Base-by-base conservation (phyloP, 208 protist genomes). In the Acanthamoeba lenticulata region DNA sequence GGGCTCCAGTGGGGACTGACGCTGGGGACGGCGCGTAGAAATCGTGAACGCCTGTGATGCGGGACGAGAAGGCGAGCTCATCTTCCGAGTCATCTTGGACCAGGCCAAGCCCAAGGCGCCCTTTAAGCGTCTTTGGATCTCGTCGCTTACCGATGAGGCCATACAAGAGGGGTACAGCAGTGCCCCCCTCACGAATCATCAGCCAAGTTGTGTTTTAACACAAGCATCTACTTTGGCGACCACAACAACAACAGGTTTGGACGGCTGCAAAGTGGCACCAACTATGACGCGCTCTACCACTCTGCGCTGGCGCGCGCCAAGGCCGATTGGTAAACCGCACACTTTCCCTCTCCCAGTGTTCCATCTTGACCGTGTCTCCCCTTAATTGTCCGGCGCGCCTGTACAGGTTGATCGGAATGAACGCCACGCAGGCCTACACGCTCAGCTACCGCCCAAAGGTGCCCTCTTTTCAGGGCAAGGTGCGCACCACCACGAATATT, bases 21-120 rank as follows among this genome's bases (percentile, higher is more conserved):
- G n/a, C n/a, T n/a, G n/a, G n/a, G n/a, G n/a, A n/a, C 5, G 21
- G 42, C 42, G 44, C 24, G 27, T 79, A 93, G 90, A 93, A 29
- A 62, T 93, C 38, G 65, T 93, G 13, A 93, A 93, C 27, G 90
- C 90, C 3, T 93, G 90, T 42, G 90, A 93, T 34, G 90, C 90
- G 24, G 90, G 90, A 83, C 60, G 90, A 32, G 90, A 93, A 42
- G 90, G 90, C 91, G 90, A 93, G 34, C 90, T 93, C 65, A 93
- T 93, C 45, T 93, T 93, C 49, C 32, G 90, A 21, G 65, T 62
- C 32, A 60, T 93, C 24, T 93, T 57, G 27, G 62, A 93, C 21
- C 57, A 93, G 45, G 38, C 65, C 42, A 60, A 36, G 9, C 19
- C 32, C 0, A 42, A 49, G 29, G 40, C 34, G n/a, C 90, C 90